Percentiles rank a stretch among this genome's conserved stretches.
Conservation (phyloP, 192 early-diverging fungal genomes). For the Chytriomyces hyalinus region DNA sequence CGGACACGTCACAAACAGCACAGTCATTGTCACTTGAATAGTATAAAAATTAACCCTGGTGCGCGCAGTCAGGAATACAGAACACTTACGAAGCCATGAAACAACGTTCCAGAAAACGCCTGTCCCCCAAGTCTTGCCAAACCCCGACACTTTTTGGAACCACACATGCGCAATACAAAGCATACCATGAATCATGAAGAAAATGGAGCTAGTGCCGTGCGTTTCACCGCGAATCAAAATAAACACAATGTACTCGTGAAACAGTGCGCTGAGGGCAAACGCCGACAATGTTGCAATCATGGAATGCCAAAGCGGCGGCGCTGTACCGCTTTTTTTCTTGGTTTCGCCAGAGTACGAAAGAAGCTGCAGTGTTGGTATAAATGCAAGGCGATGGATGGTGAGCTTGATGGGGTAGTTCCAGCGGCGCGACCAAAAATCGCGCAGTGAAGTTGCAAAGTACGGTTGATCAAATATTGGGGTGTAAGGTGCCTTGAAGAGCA, state of each 20-base stretch:
- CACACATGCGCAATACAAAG: slow-evolving; percentile 6
- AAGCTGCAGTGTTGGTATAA: slow-evolving; percentile 1
- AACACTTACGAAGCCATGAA: slow-evolving; percentile 14
- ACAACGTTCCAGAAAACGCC: background rate
- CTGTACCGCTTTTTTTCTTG: background rate
- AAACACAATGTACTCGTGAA: slow-evolving; percentile 26
- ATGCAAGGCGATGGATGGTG: background rate
- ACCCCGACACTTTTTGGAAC: slow-evolving; percentile 1
- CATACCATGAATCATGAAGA: slow-evolving; percentile 11
- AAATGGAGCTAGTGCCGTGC: slow-evolving; percentile 3
- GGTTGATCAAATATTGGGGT: slow-evolving; percentile 1
- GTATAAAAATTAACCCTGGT: no score
- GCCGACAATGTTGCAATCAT: background rate
- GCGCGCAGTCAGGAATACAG: background rate
- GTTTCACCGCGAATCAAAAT: background rate
- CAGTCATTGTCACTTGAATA: background rate
- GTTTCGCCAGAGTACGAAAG: background rate
- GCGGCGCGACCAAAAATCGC: slow-evolving; percentile 11
- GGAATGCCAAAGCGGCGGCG: background rate
- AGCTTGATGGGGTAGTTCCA: slow-evolving; percentile 18
- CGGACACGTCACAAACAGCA: slow-evolving; percentile 4
- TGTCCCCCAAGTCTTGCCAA: slow-evolving; percentile 12
- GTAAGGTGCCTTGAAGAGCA: no score
- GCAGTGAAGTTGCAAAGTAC: slow-evolving; percentile 8
- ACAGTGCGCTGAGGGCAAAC: background rate